Conservation (phyloP, 2,329 filamentous ascomycete genomes). For the Alternaria consortialis region DNA sequence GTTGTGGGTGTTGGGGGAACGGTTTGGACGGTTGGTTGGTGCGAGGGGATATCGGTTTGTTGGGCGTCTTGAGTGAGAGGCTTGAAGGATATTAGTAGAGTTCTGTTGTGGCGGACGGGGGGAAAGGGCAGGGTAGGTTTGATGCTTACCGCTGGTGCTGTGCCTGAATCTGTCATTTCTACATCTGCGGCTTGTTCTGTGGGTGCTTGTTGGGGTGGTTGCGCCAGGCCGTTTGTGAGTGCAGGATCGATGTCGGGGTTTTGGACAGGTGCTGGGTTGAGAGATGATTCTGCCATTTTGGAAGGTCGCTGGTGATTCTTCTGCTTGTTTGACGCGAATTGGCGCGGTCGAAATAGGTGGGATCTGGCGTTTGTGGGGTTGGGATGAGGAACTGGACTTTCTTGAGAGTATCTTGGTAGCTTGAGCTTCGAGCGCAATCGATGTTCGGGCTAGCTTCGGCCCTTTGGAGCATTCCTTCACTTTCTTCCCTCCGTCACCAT, state of each 20-base stretch:
- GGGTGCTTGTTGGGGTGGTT: neutral
- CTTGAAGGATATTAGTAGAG: neutral
- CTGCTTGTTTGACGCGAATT: conserved; percentile 3
- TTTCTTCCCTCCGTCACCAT: neutral
- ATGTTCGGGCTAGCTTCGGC: conserved; percentile 29
- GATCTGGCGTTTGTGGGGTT: neutral
- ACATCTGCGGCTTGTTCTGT: conserved; percentile 31
- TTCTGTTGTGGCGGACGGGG: neutral
- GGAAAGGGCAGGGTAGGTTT: neutral
- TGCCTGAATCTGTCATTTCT: conserved; percentile 40
- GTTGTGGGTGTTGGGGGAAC: conserved; percentile 18
- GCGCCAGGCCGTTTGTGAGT: conserved; percentile 32
- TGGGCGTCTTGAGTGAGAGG: conserved; percentile 1
- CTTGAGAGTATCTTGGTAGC: conserved; percentile 10
- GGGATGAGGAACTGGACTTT: conserved; percentile 1
- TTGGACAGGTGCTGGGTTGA: conserved; percentile 18
- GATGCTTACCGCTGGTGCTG: conserved; percentile 17
- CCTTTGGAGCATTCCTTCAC: neutral
- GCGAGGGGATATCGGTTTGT: neutral
- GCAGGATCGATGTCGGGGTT: conserved; percentile 26
- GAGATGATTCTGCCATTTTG: conserved; percentile 10
- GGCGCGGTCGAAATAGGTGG: neutral
- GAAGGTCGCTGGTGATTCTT: neutral
- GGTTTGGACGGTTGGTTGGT: conserved; percentile 21
- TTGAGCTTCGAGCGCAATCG: conserved; percentile 22